Base-by-base conservation (phyloP, 768 basidiomycete species). In the Auriscalpium microsporum region DNA sequence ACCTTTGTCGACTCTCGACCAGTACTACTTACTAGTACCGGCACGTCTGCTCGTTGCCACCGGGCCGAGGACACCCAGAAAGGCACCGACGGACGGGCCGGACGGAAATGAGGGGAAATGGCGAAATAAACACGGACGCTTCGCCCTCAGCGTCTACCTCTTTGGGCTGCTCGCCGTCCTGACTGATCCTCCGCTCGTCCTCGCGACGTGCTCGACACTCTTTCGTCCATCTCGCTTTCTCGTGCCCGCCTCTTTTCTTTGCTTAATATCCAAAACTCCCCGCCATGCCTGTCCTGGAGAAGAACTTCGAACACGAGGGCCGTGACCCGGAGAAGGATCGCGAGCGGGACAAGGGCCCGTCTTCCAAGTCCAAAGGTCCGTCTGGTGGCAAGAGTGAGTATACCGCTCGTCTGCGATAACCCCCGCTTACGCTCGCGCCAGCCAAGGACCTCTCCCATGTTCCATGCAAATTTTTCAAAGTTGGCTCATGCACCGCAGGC, bases 401-500 rank as follows among this genome's bases (percentile, higher is more conserved):
- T 54, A 48, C 33, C 2, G 5, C 44, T 53, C 48, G 36, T 49
- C 45, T 17, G 42, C 45, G 52, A 3, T 61, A 38, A 45, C 44
- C 17, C 37, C 50, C 53, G 59, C 57, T 52, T 34, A 36, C 49
- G 28, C 28, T 49, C 50, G 48, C 49, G 10, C 19, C 67, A 86
- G 86, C 84, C 50, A 91, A 92, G 69, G 90, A 93, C 68, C 79
- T 97, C 54, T 90, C 90, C 2, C 94, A 96, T 77, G 95, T 98
- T 13, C 94, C 94, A 1, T 98, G 95, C 76, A 90, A 95, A 73
- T 97, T 97, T 80, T 96, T 84, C 82, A 90, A 88, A 67, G 87
- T 90, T 60, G 92, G 94, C 36, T 86, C 84, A 11, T 98, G 94
- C 71, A 95, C 94, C 4, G 94, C 94, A 10, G 94, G 94, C 36